Conservation (phyloP, 345 rosid genomes). For the Eucalyptus tenuipes region DNA sequence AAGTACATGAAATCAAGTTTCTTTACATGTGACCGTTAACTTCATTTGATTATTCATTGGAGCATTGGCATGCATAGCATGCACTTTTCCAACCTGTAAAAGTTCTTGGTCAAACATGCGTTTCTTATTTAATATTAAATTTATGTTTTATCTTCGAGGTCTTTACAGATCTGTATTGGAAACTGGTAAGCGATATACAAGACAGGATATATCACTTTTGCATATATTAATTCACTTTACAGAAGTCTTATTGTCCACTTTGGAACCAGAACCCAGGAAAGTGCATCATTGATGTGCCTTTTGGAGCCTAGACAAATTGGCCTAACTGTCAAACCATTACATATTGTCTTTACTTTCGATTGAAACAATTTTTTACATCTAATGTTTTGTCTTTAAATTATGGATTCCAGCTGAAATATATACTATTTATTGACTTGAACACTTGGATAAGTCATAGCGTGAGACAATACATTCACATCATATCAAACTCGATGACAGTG, state of each 20-base stretch:
- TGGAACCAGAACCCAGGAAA: not conserved
- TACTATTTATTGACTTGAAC: not conserved
- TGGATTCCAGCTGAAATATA: not conserved
- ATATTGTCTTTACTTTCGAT: not conserved
- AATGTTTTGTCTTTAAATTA: not conserved
- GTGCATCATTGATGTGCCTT: not conserved
- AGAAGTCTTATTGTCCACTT: not conserved
- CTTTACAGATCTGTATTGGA: not conserved
- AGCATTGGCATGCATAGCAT: not conserved
- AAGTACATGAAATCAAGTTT: too few species aligned
- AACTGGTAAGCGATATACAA: not conserved
- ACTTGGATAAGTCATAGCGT: not conserved
- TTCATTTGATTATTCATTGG: not conserved
- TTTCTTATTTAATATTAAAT: not conserved
- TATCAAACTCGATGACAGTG: not conserved
- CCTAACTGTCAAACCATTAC: not conserved
- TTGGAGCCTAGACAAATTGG: not conserved
- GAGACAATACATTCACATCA: not conserved
- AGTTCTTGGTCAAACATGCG: not conserved
- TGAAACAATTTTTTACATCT: too few species aligned
- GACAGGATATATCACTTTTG: not conserved
- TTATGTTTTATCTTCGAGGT: not conserved
- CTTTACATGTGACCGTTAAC: too few species aligned
- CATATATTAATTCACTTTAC: not conserved
- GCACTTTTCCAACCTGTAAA: not conserved